Percentiles rank a stretch among this genome's conserved stretches.
Evolutionary conservation across 139 green algal genomes (phyloP).

Genomic region (Gonium pectorale): DNA sequence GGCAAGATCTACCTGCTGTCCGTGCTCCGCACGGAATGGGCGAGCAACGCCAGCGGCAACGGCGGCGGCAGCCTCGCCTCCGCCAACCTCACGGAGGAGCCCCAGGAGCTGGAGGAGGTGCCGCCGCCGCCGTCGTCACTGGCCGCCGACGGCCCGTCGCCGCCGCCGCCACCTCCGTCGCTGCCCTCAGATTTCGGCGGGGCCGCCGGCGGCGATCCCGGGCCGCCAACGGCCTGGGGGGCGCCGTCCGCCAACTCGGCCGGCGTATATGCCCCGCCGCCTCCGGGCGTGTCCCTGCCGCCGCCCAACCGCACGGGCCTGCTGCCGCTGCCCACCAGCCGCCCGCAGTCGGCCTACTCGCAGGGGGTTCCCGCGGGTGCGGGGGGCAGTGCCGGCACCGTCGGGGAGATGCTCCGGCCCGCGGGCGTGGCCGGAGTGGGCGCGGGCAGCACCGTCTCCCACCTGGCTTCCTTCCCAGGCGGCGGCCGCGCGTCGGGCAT

Average conservation of each 20-base stretch:
- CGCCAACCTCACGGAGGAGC: constrained; percentile 27
- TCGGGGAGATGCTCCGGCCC: background rate
- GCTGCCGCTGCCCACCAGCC: background rate
- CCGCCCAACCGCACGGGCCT: background rate
- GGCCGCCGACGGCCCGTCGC: too few species aligned
- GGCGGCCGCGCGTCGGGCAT: background rate
- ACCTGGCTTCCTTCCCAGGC: constrained; percentile 44
- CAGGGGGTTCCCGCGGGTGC: background rate
- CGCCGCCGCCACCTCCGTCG: constrained; percentile 6
- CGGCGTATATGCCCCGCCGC: constrained; percentile 28
- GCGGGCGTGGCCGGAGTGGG: constrained; percentile 4
- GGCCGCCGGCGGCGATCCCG: background rate
- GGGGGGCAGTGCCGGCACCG: background rate
- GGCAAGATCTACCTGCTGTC: constrained; percentile 65
- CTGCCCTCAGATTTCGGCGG: background rate
- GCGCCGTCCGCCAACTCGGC: background rate
- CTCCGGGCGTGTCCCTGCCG: constrained; percentile 1
- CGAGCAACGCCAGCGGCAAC: constrained; percentile 50
- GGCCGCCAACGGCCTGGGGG: background rate
- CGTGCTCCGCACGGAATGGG: constrained; percentile 69
- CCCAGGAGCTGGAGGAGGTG: constrained; percentile 29
- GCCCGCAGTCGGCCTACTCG: constrained; percentile 5
- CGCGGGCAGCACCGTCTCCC: constrained; percentile 31
- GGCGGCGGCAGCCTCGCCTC: constrained; percentile 50
- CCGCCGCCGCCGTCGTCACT: too few species aligned